Evolutionary conservation across 2,329 filamentous ascomycete species (phyloP), one percentile per base, ranked within the genome.

Genomic region (Colletotrichum graminicola): DNA sequence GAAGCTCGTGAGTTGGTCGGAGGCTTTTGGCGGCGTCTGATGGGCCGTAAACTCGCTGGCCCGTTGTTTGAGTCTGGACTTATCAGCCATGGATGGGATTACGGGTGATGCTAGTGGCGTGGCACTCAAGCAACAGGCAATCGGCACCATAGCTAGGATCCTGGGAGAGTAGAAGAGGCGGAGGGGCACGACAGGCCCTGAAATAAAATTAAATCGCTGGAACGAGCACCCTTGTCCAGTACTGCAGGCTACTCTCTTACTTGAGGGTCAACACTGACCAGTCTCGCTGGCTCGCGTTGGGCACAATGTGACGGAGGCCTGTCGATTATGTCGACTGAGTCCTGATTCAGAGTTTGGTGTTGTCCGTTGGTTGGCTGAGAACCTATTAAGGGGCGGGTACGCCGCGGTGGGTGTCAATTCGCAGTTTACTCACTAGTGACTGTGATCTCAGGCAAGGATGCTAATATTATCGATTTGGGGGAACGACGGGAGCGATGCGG

Each of bases 171-270:
- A 54, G 63, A 36, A 57, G 54, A 66, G 21, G 36, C 21, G 54
- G 69, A 72, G 66, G 70, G 66, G 70, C 61, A 62, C 36, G 52
- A 56, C 70, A 65, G 66, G 66, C 66, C 70, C 61, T 72, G 70
- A 72, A 72, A 62, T 72, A 49, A 72, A 71, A 71, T 71, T 71
- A 71, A 41, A 62, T 63, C 57, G 65, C 65, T 68, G 65, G 57
- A 71, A 68, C 66, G 59, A 71, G 65, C 65, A 71, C 45, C 68
- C 68, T 60, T 60, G 68, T 55, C 49, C 32, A 55, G 68, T 68
- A 54, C 59, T 65, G 63, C 65, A 51, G 59, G 29, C 47, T 10
- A 34, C 68, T 41, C 36, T 57, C 36, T 29, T 41, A 21, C 55
- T 41, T 36, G n/a, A 56, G 54, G 29, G 51, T 49, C 43, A 49